Base-by-base conservation (phyloP, 306 rosid species). In the Cucumis sativus region DNA sequence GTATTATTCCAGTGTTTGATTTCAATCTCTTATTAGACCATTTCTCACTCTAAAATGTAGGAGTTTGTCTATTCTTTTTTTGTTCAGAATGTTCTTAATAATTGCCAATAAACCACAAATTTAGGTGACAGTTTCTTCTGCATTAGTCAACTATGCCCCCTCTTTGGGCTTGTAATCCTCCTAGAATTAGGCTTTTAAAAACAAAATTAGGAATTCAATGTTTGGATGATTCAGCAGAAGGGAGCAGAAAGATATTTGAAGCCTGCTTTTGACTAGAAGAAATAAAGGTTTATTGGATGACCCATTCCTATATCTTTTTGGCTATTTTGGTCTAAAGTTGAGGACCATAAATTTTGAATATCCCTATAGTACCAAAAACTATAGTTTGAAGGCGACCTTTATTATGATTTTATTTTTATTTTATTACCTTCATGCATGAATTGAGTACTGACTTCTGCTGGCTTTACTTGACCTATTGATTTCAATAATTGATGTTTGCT, bases 401-500 rank as follows among this genome's bases (percentile, higher is more conserved):
- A 15, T 28, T 49, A 12, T 70, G 33, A 35, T 67, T 33, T 49
- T 49, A 0, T 49, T 45, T 21, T 45, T 45, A 33, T 74, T 74
- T 74, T 35, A 57, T 74, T 35, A 57, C n/a, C 65, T 54, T 55
- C 49, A 13, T 56, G 51, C 66, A 35, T 74, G 60, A 52, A 37
- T 74, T 74, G 76, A 66, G 58, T 65, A 59, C 63, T 55, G 63
- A 4, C 66, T 25, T 15, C 78, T 62, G 20, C 55, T 65, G 71
- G 71, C 67, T 82, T 65, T 47, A 54, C 58, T 62, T 74, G 76
- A 51, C 82, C 84, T 59, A 39, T 83, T 51, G 61, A 58, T 68
- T 83, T 45, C 76, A 76, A 77, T 77, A 56, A 72, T 82, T 82
- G 75, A 80, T 58, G 70, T 51, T 43, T 63, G 78, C 84, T 73